Base-by-base conservation (phyloP, 1,284 basidiomycete genomes). In the Chalciporus piperatoides region DNA sequence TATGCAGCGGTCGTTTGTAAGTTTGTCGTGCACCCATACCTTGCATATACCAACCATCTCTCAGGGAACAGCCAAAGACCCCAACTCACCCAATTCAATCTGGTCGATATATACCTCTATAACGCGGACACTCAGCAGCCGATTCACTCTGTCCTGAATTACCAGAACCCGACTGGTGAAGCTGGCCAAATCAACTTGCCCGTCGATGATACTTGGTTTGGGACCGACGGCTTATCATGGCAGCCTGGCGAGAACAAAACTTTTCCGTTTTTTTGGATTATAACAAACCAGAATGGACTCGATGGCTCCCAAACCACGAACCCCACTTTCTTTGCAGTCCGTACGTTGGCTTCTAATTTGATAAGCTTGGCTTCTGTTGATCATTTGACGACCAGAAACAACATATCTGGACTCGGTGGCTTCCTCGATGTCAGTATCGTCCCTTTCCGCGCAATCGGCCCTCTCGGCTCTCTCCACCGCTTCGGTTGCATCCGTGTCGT, bases 131-230 rank as follows among this genome's bases (percentile, higher is more conserved):
- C 78, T 3, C 68, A 72, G 40, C n/a, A 65, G 10, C 68, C 70
- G 48, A 70, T 90, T 39, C 67, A 80, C 33, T 66, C 68, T 44
- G 71, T 68, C 56, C 49, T 49, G 8, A 66, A 75, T 50, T 47
- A 69, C 1, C 15, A 53, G 5, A 88, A 85, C 59, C 82, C 79
- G 11, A 68, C 68, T 23, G 72, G 73, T 56, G 69, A 71, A 39
- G 79, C 84, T 2, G 87, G 88, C 11, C 57, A 70, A 51, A 59
- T 78, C 25, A 74, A 70, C 24, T 66, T 78, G 1, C 77, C 72
- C 30, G 84, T 88, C 38, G 76, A 90, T 61, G 90, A 92, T 63
- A 68, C 73, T 9, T 91, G 87, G 85, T 91, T 81, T 68, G 86
- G 84, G 24, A 36, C 60, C 2, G 65, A 74, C 44, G 84, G 84